Base-by-base conservation (phyloP, 2,329 filamentous ascomycete species). In the Colletotrichum sp. region DNA sequence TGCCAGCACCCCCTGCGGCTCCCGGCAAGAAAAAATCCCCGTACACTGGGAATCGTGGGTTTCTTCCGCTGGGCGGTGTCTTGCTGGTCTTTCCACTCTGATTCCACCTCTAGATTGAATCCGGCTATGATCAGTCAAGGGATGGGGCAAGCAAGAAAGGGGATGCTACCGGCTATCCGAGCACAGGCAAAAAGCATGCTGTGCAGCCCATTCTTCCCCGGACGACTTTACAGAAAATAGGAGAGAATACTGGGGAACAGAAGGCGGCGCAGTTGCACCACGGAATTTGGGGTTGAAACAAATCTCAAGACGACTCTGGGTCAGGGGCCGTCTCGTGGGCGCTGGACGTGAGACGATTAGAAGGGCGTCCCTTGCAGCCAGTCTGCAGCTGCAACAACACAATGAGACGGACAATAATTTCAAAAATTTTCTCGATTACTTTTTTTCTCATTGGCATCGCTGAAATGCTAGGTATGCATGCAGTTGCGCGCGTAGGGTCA, bases 251-350 rank as follows among this genome's bases (percentile, higher is more conserved):
- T 30, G 32, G 24, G 65, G 55, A 32, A 28, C 7, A 9, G 3
- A 57, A n/a, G 13, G 30, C 9, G 65, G 57, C 36, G 30, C 21
- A 57, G 67, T 34, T 59, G 67, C 18, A 49, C 39, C 26, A 39
- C 59, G 26, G 28, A 60, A 71, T 71, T 24, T 44, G 36, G 62
- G 26, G 55, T 68, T 68, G 73, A 73, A 69, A 69, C 69, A 64
- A 12, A 55, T 68, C 73, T 73, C 69, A 69, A 44, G 44, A 52
- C 69, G 30, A 32, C 59, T 57, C 57, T 57, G 60, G 60, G 60
- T 72, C 69, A 63, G 57, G 72, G 30, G 57, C 57, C 57, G 65
- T 66, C 18, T 65, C 16, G 36, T 69, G 36, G 44, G 36, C 55
- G 52, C 24, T 55, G 13, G 55, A 69, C n/a, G 55, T 62, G 26